Percentiles rank a stretch among this genome's conserved stretches.
phyloP scores from a whole-genome alignment of 2,329 filamentous ascomycete genomes.

The Gnomoniopsis smithogilvyi region DNA sequence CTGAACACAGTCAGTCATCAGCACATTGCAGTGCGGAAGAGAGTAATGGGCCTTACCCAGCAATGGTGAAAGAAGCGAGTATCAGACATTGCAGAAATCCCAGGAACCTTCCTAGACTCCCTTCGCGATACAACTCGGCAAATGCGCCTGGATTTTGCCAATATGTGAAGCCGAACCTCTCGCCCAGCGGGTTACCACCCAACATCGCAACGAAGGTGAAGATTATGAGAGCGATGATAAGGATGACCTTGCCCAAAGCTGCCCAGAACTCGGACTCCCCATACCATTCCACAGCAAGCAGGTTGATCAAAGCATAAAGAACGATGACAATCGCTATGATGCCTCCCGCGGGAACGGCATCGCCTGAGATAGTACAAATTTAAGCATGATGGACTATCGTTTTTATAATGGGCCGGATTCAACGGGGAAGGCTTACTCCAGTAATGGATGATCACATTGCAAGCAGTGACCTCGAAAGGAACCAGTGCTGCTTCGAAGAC shows the following conservation, averaged over 20 bases:
- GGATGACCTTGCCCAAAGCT: constrained; percentile 67
- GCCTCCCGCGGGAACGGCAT: constrained; percentile 49
- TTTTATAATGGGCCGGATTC: background rate
- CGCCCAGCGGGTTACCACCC: constrained; percentile 71
- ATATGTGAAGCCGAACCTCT: constrained; percentile 69
- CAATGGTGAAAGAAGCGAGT: constrained; percentile 65
- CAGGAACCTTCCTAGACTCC: constrained; percentile 66
- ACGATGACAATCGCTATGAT: constrained; percentile 59
- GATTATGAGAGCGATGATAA: constrained; percentile 67
- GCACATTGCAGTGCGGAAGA: background rate
- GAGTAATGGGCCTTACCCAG: constrained; percentile 30
- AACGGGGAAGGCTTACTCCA: constrained; percentile 50
- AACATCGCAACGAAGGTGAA: constrained; percentile 84
- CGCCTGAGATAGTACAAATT: constrained; percentile 16
- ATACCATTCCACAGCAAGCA: constrained; percentile 8
- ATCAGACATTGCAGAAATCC: constrained; percentile 76
- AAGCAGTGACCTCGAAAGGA: constrained; percentile 65
- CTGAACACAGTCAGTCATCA: constrained; percentile 23
- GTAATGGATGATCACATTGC: constrained; percentile 60
- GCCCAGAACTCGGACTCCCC: constrained; percentile 55
- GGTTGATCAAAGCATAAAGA: constrained; percentile 38
- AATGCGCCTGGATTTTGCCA: constrained; percentile 70
- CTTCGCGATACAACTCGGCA: constrained; percentile 59
- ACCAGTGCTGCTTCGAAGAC: constrained; percentile 66
- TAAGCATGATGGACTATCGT: background rate